Evolutionary conservation across 2,329 filamentous ascomycete species (phyloP), one percentile per base, ranked within the genome.

Genomic region (Trichoderma koningii): DNA sequence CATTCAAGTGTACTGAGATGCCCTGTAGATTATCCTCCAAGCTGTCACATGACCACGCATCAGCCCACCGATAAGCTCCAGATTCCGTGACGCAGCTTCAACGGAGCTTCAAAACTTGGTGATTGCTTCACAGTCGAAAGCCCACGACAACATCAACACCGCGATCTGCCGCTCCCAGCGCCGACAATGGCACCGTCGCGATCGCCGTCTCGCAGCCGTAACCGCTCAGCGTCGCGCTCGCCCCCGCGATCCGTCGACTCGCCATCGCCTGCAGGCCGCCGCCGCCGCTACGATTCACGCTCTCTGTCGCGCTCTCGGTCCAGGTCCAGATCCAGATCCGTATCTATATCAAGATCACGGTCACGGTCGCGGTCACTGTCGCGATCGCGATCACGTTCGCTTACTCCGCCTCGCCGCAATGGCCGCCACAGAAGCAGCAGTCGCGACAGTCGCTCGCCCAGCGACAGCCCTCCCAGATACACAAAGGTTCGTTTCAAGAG

Each of bases 401-500:
- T 67, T n/a, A 70, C 72, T 2, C 73, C 72, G 4, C 68, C 73
- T 15, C 69, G 75, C 53, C 76, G 75, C 65, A 76, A 77, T 61
- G 72, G 75, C 12, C 72, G 73, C 17, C 69, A 74, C 66, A 70
- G 72, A 57, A 76, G 71, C 62, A 23, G 30, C 14, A 68, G 67
- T 42, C 70, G 71, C 34, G 77, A 75, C 26, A 77, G 74, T 63
- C 71, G 77, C 45, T 76, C 74, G n/a, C 71, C 73, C 21, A 79
- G 78, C 69, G 72, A 70, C 53, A 76, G 73, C 45, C 79, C 81
- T 7, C 71, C 73, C 3, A 64, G 76, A 69, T 85, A 82, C 70
- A 86, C 84, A 60, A 87, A 87, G 79, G 84, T 83, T 68, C 61
- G 75, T 69, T n/a, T 41, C 21, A 23, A 2, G 48, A 7, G 26